phyloP scores from a whole-genome alignment of 2,329 filamentous ascomycete genomes.

The Aspergillus latus region DNA sequence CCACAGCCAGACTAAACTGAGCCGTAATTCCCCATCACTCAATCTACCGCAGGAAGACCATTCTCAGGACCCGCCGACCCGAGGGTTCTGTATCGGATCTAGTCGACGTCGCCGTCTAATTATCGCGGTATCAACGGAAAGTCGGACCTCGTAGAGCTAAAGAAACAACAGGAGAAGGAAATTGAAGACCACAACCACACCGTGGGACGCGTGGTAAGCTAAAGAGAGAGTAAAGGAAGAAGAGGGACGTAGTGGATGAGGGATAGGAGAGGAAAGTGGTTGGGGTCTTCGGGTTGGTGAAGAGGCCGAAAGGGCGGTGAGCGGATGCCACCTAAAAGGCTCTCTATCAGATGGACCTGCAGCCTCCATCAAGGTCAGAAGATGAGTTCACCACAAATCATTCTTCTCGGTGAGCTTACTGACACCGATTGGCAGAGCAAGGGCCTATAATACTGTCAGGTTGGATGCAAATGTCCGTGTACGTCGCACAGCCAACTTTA shows the following conservation, averaged over 20 bases:
- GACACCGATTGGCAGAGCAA: slow-evolving; percentile 7
- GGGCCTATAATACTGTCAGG: slow-evolving; percentile 4
- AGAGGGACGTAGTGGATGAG: slow-evolving; percentile 19
- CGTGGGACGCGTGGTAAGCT: slow-evolving; percentile 12
- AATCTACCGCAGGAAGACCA: slow-evolving; percentile 30
- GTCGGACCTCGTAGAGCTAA: not conserved
- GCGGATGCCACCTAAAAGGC: slow-evolving; percentile 1
- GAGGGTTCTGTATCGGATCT: slow-evolving; percentile 10
- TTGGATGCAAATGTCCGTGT: slow-evolving; percentile 14
- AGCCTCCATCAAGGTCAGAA: slow-evolving; percentile 20
- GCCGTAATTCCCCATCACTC: slow-evolving; percentile 37
- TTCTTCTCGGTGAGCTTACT: not conserved
- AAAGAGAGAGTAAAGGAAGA: slow-evolving; percentile 3
- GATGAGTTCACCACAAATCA: slow-evolving; percentile 1
- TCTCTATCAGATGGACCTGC: slow-evolving; percentile 11
- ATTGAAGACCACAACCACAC: slow-evolving; percentile 10
- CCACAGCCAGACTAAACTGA: slow-evolving; percentile 29
- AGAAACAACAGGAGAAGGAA: not conserved
- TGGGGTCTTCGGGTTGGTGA: slow-evolving; percentile 5
- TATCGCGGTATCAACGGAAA: not conserved
- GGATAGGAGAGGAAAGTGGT: slow-evolving; percentile 4
- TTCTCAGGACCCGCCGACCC: slow-evolving; percentile 11
- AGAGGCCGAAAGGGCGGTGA: slow-evolving; percentile 14
- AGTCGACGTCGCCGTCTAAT: not conserved
- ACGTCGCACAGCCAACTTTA: slow-evolving; percentile 5